Percentiles rank a stretch among this genome's conserved stretches.
phyloP scores from a whole-genome alignment of 257 asterid genomes.

The Capsicum chinense region DNA sequence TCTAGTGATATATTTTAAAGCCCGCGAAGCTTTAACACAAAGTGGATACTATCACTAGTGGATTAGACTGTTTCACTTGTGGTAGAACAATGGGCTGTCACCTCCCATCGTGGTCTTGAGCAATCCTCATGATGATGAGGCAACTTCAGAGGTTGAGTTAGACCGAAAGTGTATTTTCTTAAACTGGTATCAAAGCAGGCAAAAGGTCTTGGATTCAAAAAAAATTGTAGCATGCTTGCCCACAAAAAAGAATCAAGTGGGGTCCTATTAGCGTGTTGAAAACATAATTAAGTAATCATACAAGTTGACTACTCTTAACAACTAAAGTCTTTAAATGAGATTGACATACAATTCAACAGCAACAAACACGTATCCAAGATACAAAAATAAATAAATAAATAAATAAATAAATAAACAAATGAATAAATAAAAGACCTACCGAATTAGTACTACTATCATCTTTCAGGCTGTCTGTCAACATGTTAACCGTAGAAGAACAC shows the following conservation, averaged over 20 bases:
- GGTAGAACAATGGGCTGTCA: background rate
- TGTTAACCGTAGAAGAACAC: slow-evolving; percentile 81
- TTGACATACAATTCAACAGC: background rate
- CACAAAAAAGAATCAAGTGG: background rate
- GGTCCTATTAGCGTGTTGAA: background rate
- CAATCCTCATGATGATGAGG: background rate
- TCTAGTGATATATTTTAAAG: background rate
- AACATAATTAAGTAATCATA: background rate
- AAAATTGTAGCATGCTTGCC: background rate
- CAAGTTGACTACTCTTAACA: background rate
- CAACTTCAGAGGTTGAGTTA: background rate
- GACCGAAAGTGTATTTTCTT: background rate
- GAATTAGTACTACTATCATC: slow-evolving; percentile 77
- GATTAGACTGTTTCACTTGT: background rate
- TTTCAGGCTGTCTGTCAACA: slow-evolving; percentile 91
- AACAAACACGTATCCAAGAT: background rate
- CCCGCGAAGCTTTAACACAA: background rate
- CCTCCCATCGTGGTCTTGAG: background rate
- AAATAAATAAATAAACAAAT: background rate
- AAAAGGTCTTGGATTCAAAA: background rate
- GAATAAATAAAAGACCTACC: slow-evolving; percentile 49
- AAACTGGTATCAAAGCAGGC: background rate
- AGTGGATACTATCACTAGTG: slow-evolving; percentile 13
- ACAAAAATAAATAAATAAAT: too few species aligned
- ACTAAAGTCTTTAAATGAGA: slow-evolving; percentile 5